These are phyloP conservation scores for Aspergillus wentii DNA, from an alignment of 495 filamentous ascomycete species.

Conservation along the genomic window DNA sequence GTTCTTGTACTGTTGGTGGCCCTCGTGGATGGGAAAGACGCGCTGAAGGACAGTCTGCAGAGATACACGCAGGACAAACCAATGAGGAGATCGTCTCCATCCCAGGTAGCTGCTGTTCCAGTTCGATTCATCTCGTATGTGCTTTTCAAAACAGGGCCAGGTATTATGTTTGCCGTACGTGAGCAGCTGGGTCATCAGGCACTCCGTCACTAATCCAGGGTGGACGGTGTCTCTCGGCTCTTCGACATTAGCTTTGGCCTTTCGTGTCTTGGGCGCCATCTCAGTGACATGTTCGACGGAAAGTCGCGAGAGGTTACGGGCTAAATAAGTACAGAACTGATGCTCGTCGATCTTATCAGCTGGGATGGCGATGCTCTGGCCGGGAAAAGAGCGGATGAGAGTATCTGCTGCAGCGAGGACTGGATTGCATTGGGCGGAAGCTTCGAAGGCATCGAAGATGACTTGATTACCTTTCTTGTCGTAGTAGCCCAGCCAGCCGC, in stretches of 20 bases:
- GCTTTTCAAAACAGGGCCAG: slow-evolving; percentile 9
- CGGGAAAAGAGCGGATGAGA: slow-evolving; percentile 9
- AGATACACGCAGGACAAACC: slow-evolving; percentile 13
- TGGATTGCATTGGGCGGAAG: slow-evolving; percentile 1
- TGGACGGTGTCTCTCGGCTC: slow-evolving; percentile 51
- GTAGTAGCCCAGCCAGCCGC: slow-evolving; percentile 13
- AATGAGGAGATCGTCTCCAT: slow-evolving; percentile 18
- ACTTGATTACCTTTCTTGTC: slow-evolving; percentile 5
- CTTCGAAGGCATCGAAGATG: slow-evolving; percentile 17
- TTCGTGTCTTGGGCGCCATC: slow-evolving; percentile 27
- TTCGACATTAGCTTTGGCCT: slow-evolving; percentile 26
- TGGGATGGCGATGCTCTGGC: slow-evolving; percentile 11
- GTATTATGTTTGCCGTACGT: slow-evolving; percentile 10
- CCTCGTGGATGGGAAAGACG: slow-evolving; percentile 24
- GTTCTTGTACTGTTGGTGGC: slow-evolving; percentile 42
- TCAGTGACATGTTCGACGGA: slow-evolving; percentile 8
- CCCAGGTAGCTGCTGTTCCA: slow-evolving; percentile 4
- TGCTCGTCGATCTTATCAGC: slow-evolving; percentile 3
- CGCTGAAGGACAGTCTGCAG: slow-evolving; percentile 42
- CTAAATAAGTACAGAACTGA: slow-evolving; percentile 10
- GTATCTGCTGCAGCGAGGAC: slow-evolving; percentile 7
- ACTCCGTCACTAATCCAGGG: slow-evolving; percentile 51
- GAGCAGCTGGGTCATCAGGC: slow-evolving; percentile 36
- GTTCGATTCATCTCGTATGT: slow-evolving; percentile 14
- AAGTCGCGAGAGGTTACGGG: slow-evolving; percentile 5